Evolutionary conservation across 257 asterid species (phyloP).

Genomic region (Cordia subcordata): DNA sequence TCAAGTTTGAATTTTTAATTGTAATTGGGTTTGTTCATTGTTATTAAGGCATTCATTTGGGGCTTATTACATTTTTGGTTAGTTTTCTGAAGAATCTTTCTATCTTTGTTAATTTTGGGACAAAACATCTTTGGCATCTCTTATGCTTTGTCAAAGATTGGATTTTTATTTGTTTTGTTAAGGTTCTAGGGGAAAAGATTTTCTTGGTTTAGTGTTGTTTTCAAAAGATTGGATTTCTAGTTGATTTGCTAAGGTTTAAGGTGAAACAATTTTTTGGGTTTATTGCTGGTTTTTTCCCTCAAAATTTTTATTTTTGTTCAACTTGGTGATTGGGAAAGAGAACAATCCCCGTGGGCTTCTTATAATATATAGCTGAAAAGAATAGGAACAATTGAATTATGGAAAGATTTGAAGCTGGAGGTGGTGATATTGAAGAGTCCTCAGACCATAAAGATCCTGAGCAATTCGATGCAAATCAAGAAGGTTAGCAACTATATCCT

Average conservation of each 20-base stretch:
- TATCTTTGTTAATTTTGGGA: conserved; percentile 10
- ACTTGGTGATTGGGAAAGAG: background rate
- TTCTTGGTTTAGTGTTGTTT: conserved; percentile 11
- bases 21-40: no score
- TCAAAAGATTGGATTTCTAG: conserved; percentile 5
- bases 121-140: background rate
- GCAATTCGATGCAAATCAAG: conserved; percentile 50
- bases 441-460: conserved; percentile 46
- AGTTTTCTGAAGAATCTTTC: conserved; percentile 3
- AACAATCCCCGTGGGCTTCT: conserved; percentile 1
- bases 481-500: conserved; percentile 39
- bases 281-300: conserved; percentile 13
- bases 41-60: no score
- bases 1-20: no score
- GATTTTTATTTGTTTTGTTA: no score
- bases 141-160: no score
- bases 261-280: conserved; percentile 5
- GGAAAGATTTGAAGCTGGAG: conserved; percentile 68
- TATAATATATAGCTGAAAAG: conserved; percentile 8
- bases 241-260: conserved; percentile 2
- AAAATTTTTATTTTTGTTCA: conserved; percentile 6
- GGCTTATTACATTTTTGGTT: conserved; percentile 16
- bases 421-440: conserved; percentile 27
- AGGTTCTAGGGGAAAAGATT: no score
- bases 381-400: conserved; percentile 26